Conservation (phyloP, 306 rosid species). For the Ormosia semicastrata region DNA sequence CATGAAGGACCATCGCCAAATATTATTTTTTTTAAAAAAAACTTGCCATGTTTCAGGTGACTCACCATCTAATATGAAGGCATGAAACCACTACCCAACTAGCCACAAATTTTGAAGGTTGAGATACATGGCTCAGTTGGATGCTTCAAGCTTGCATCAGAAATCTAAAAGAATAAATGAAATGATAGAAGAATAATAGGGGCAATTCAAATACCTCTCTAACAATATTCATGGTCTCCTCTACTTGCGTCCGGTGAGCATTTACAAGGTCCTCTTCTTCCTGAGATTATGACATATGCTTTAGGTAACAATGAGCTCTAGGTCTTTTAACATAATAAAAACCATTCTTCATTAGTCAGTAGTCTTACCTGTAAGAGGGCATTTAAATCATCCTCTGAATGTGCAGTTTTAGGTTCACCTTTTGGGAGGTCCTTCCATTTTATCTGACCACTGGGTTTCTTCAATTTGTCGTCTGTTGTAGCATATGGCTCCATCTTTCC, state of each 20-base stretch:
- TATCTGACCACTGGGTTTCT: constrained; percentile 64
- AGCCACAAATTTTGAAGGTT: not conserved
- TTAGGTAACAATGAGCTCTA: constrained; percentile 3
- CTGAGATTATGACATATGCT: constrained; percentile 46
- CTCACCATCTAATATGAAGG: not conserved
- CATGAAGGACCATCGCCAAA: not conserved
- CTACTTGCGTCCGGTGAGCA: constrained; percentile 98
- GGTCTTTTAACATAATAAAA: not conserved
- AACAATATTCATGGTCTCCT: constrained; percentile 97
- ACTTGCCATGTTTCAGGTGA: not conserved
- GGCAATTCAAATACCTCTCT: constrained; percentile 65
- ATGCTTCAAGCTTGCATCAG: not conserved
- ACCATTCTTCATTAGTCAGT: constrained; percentile 6
- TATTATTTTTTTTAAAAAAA: not conserved
- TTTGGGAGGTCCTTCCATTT: constrained; percentile 80
- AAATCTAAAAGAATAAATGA: not conserved
- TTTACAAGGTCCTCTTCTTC: constrained; percentile 98
- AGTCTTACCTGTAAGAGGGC: constrained; percentile 80
- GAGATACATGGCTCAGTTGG: not conserved
- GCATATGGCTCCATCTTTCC: constrained; percentile 63
- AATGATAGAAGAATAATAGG: not conserved
- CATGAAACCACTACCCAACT: not conserved
- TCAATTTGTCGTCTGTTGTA: constrained; percentile 61
- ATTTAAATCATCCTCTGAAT: constrained; percentile 78
- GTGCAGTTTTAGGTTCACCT: constrained; percentile 50